Base-by-base conservation (phyloP, 768 basidiomycete genomes). In the Termitomyces heimii region DNA sequence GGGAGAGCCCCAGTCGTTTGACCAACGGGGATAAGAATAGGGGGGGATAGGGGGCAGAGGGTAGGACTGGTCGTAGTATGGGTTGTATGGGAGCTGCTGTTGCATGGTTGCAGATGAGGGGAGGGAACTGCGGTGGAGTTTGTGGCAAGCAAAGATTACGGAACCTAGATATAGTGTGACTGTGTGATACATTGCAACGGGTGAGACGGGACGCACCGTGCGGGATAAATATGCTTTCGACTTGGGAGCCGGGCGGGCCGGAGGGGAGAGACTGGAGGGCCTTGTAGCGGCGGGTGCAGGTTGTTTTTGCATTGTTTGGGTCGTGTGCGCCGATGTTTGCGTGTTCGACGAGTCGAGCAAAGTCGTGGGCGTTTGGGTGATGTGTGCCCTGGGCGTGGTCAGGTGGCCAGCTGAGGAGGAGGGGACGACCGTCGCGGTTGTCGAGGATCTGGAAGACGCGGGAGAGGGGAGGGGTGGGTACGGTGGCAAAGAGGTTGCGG, bases 221-320 rank as follows among this genome's bases (percentile, higher is more conserved):
- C 69, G 92, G 91, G 71, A 92, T 91, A 71, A 89, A 93, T 61
- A 93, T 86, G 72, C 89, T 92, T 68, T 92, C 90, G 29, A 92
- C 88, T 70, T 86, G 82, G 57, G 78, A 80, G 50, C 75, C 76
- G 57, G 80, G 74, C 7, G 49, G 34, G 50, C 76, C 77, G 37
- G 80, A 78, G 66, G 78, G 75, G 78, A 88, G 82, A 63, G 74
- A 74, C 67, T 87, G 87, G 56, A 78, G 76, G 44, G 88, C 85
- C 70, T 87, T 87, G 77, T 87, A 93, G 66, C 91, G 79, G 70
- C 90, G 81, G 61, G 90, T 92, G 66, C 91, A 94, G 71, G 84
- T 89, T 50, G 91, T 94, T 75, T 89, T 92, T 48, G 90, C 91
- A 67, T 82, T 83, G 66, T 77, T 86, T 45, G 77, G 70, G 59